Evolutionary conservation across 805 yeast genomes (phyloP), one percentile per base, ranked within the genome.

Genomic region (Candida arabinofermentans): DNA sequence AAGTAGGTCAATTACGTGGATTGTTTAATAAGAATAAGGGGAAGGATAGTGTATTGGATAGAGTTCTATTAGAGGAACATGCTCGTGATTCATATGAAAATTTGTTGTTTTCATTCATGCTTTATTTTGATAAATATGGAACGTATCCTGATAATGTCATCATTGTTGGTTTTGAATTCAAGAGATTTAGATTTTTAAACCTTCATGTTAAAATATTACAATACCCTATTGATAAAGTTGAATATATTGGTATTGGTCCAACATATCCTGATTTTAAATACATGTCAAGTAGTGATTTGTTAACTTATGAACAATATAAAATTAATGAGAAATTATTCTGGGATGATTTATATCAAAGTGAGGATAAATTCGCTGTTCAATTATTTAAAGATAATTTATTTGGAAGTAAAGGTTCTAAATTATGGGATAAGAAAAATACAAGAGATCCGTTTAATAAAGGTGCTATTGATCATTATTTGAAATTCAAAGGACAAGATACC

Each of bases 81-180:
- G 88, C 95, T 0, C 64, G 87, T 30, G 95, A 86, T 59, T 84
- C 93, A 1, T 82, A 82, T 55, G 95, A 86, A 55, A 86, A 86
- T 58, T 74, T 86, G 5, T 45, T 84, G 3, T 84, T 77, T 58
- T 77, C 83, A 48, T 49, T 83, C 2, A 67, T 74, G 27, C 63
- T 78, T 39, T 85, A 70, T 55, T 58, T 71, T 24, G 79, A 81
- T 48, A 44, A 70, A 2, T 57, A 64, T 3, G 65, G 69, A 0
- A 18, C 8, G 1, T 81, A 72, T 46, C 95, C 95, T 0, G 34
- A 50, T 0, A 49, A 49, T 2, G 64, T 86, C 3, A 74, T 79
- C 0, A 69, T 87, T 3, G 75, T 79, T 3, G 93, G 95, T 2
- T 85, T 85, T 57, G 88, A 79, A 34, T 87, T 87, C 62, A 87